phyloP scores from a whole-genome alignment of 257 asterid species.

The Scutellaria galericulata region DNA sequence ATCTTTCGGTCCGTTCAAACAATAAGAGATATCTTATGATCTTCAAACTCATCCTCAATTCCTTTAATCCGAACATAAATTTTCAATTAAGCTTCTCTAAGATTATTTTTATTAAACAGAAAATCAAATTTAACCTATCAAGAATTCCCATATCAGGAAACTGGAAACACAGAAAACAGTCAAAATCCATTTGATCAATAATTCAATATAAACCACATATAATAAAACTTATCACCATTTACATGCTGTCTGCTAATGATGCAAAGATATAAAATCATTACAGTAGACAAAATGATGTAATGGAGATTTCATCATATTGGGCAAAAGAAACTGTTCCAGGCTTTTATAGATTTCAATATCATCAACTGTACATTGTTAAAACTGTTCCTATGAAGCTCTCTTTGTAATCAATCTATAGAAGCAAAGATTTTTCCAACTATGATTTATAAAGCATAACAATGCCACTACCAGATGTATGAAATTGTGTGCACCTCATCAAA shows the following conservation, averaged over 20 bases:
- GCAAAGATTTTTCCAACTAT: not conserved
- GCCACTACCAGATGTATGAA: slow-evolving; percentile 6
- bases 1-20: too few relatives aligned
- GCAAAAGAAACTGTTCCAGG: not conserved
- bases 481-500: not conserved
- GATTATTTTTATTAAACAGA: not conserved
- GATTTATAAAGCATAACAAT: not conserved
- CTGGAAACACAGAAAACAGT: not conserved
- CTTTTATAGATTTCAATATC: not conserved
- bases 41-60: too few relatives aligned
- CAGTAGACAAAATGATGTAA: too few relatives aligned
- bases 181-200: too few relatives aligned
- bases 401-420: not conserved
- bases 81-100: not conserved
- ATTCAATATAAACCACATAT: too few relatives aligned
- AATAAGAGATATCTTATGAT: too few relatives aligned
- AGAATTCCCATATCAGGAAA: not conserved
- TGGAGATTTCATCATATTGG: too few relatives aligned
- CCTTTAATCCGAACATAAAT: too few relatives aligned
- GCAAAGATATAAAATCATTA: too few relatives aligned
- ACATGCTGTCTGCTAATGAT: too few relatives aligned
- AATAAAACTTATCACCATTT: too few relatives aligned
- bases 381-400: not conserved
- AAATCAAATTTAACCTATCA: not conserved
- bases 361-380: slow-evolving; percentile 3